These are phyloP conservation scores for Persicaria tinctoria DNA, from an alignment of 148 eudicot genomes.

Conservation along the genomic window DNA sequence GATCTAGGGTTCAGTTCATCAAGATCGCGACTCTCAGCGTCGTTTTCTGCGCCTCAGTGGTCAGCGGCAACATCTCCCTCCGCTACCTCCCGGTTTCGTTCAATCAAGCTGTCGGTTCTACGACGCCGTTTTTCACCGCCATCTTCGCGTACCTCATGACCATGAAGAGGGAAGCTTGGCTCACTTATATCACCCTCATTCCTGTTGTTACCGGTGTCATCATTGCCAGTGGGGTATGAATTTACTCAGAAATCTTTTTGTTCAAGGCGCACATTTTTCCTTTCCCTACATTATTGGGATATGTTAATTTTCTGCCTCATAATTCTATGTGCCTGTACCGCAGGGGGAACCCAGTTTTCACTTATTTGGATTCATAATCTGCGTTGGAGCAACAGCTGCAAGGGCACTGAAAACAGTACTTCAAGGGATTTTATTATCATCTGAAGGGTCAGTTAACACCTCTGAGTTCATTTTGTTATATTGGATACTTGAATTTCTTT, in stretches of 20 bases:
- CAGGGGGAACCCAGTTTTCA: slow-evolving; percentile 15
- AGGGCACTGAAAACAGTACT: slow-evolving; percentile 13
- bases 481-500: not conserved
- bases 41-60: slow-evolving; percentile 15
- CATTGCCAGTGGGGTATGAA: slow-evolving; percentile 17
- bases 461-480: not conserved
- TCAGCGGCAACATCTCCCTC: slow-evolving; percentile 13
- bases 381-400: slow-evolving; percentile 12
- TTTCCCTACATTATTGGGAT: not conserved
- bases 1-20: slow-evolving; percentile 12
- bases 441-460: slow-evolving; percentile 8
- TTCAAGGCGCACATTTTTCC: not conserved
- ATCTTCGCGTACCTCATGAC: slow-evolving; percentile 14
- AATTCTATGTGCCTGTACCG: not conserved
- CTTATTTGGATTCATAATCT: slow-evolving; percentile 10
- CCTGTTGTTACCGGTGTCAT: slow-evolving; percentile 14
- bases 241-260: not conserved
- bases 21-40: slow-evolving; percentile 13
- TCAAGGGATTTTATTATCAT: slow-evolving; percentile 12
- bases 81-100: slow-evolving; percentile 15
- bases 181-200: slow-evolving; percentile 10
- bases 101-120: slow-evolving; percentile 16
- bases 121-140: slow-evolving; percentile 18
- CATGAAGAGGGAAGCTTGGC: slow-evolving; percentile 12
- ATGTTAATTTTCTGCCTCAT: not conserved